Evolutionary conservation across 2,329 filamentous ascomycete species (phyloP).

Genomic region (Teratosphaeria pseudoeucalypti): DNA sequence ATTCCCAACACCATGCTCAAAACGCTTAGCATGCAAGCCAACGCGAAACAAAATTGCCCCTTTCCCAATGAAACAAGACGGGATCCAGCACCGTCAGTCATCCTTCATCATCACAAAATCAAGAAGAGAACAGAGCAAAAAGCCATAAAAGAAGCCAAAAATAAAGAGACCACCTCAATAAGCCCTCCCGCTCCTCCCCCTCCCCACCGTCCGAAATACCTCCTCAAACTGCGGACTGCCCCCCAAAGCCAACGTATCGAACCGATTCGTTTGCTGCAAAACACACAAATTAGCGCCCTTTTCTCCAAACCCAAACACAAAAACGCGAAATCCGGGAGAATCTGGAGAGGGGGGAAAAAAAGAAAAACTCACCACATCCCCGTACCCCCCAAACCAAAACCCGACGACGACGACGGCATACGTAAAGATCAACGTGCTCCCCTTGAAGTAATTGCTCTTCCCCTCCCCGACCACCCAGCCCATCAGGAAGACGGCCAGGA

Average conservation of each 20-base stretch:
- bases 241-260: conserved; percentile 34
- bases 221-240: conserved; percentile 17
- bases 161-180: conserved; percentile 14
- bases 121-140: no score
- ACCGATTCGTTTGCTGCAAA: conserved; percentile 35
- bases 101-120: no score
- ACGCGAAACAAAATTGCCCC: no score
- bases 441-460: conserved; percentile 99
- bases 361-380: conserved; percentile 33
- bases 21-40: not conserved
- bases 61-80: not conserved
- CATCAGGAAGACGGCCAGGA: conserved; percentile 87
- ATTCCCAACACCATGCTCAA: conserved; percentile 5
- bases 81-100: not conserved
- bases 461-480: conserved; percentile 98
- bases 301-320: not conserved
- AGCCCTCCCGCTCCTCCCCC: conserved; percentile 26
- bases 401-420: conserved; percentile 88
- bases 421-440: conserved; percentile 82
- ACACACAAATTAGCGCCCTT: not conserved
- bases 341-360: not conserved
- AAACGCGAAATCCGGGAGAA: not conserved
- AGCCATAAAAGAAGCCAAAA: no score
- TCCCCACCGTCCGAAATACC: conserved; percentile 20
- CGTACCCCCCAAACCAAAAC: conserved; percentile 73